A percentile compares a stretch with the other conserved stretches of the same genome.
phyloP scores from a whole-genome alignment of 306 rosid genomes.

The Medicago truncatula region DNA sequence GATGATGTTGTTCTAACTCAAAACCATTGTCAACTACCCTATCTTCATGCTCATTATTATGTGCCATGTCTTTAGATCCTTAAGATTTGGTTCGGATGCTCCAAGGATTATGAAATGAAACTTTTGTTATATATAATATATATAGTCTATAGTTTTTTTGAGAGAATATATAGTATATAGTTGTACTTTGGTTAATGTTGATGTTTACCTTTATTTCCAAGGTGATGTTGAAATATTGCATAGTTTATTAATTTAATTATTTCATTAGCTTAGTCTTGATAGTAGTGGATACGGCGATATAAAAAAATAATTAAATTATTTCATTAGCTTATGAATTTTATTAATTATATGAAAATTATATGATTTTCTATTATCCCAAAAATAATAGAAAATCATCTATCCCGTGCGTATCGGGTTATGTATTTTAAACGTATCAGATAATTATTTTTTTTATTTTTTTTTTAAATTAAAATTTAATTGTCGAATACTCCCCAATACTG shows the following conservation, averaged over 20 bases:
- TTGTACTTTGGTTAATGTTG: not conserved
- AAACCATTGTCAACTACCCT: conserved; percentile 25
- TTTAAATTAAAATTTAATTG: too few relatives aligned
- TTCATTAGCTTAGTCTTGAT: not conserved
- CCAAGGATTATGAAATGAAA: not conserved
- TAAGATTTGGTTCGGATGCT: conserved; percentile 35
- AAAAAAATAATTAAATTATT: too few relatives aligned
- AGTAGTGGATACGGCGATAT: not conserved
- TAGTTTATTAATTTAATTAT: not conserved
- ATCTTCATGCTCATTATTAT: conserved; percentile 33
- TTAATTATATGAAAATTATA: too few relatives aligned
- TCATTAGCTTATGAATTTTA: too few relatives aligned
- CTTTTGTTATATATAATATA: not conserved
- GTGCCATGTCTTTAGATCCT: conserved; percentile 46
- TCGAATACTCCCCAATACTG: too few relatives aligned
- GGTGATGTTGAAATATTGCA: conserved; percentile 27
- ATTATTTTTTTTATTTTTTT: too few relatives aligned
- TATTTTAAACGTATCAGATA: too few relatives aligned
- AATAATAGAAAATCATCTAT: too few relatives aligned
- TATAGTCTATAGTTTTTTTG: too few relatives aligned
- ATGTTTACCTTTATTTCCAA: not conserved
- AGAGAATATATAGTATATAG: too few relatives aligned
- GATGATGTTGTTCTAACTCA: not conserved
- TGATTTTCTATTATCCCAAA: too few relatives aligned
- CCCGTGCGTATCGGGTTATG: too few relatives aligned